Base-by-base conservation (phyloP, 257 asterid genomes). In the Scutellaria galericulata region DNA sequence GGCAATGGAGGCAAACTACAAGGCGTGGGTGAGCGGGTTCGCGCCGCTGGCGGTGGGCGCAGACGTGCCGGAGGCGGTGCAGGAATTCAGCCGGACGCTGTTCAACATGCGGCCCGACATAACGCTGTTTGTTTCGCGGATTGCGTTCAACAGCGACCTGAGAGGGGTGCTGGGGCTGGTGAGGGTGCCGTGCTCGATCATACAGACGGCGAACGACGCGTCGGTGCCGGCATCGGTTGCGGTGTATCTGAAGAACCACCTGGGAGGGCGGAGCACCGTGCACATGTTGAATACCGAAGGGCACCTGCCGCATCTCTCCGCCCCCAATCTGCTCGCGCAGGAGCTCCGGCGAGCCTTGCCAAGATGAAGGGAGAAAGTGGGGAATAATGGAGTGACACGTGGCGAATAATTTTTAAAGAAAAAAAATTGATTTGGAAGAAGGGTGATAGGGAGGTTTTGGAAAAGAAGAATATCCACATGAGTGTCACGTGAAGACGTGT, bases 11-110 rank as follows among this genome's bases (percentile, higher is more conserved):
- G 85, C 90, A 15, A 94, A 94, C 76, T 94, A 94, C 82, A 86
- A 82, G 60, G 97, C 98, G 61, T 94, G 98, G 98, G 98, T 89
- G 45, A 82, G 56, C 39, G 98, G 98, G 0, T 91, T 83, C 76
- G 97, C 98, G 55, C 98, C 98, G 39, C 83, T 94, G 51, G 89
- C 96, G 24, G 98, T 94, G 64, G 98, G 98, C 20, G 98, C 96
- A 12, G 98, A 94, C 63, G 98, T 91, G 64, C 98, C 98, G 75
- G 89, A 82, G 15, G 97, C 95, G 0, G 97, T 91, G 60, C 81
- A 89, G 20, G 97, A 91, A 50, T 91, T 91, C 78, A 91, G 92
- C 73, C 82, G 94, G 67, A 92, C 98, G 13, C 72, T 92, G 55
- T 92, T 92, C 85, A 92, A 90, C 68, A 92, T 92, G 98, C 55